Evolutionary conservation across 176 grass and related monocot genomes (phyloP).

Genomic region (Elymus sibiricus): DNA sequence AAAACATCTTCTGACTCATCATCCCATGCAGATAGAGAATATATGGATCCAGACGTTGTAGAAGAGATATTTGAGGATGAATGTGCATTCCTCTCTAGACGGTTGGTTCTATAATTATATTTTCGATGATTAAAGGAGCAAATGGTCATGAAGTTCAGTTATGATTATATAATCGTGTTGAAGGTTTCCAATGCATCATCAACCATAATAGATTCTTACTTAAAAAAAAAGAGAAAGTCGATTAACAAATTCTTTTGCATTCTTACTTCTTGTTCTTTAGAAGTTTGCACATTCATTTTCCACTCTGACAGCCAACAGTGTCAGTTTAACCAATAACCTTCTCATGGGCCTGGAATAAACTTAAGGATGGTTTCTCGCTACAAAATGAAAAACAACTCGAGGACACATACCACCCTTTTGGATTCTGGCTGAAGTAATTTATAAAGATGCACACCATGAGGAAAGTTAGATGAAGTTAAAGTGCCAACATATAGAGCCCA

Average conservation of each 20-base stretch:
- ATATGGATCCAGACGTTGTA: slow-evolving; percentile 64
- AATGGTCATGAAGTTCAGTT: not conserved
- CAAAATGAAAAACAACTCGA: not conserved
- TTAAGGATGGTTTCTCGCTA: not conserved
- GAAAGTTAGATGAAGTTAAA: slow-evolving; percentile 14
- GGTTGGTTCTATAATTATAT: slow-evolving; percentile 47
- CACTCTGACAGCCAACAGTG: not conserved
- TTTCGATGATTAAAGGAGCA: not conserved
- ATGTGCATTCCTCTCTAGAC: slow-evolving; percentile 65
- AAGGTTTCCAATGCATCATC: not conserved
- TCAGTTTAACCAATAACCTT: not conserved
- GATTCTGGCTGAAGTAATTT: not conserved
- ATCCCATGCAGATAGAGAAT: slow-evolving; percentile 61
- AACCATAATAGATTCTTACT: not conserved
- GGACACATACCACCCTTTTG: not conserved
- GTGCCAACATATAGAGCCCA: not conserved
- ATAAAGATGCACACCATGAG: not conserved
- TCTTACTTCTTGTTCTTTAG: not conserved
- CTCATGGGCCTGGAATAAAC: not conserved
- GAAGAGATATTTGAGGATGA: slow-evolving; percentile 94
- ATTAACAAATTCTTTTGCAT: not conserved
- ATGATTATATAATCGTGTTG: not conserved
- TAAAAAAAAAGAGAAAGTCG: not conserved
- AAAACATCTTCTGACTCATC: slow-evolving; percentile 61
- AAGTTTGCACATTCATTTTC: not conserved